Percentiles rank a stretch among this genome's conserved stretches.
Evolutionary conservation across 2,329 filamentous ascomycete species (phyloP).

Genomic region (Nothophaeocryptopus gaeumannii): DNA sequence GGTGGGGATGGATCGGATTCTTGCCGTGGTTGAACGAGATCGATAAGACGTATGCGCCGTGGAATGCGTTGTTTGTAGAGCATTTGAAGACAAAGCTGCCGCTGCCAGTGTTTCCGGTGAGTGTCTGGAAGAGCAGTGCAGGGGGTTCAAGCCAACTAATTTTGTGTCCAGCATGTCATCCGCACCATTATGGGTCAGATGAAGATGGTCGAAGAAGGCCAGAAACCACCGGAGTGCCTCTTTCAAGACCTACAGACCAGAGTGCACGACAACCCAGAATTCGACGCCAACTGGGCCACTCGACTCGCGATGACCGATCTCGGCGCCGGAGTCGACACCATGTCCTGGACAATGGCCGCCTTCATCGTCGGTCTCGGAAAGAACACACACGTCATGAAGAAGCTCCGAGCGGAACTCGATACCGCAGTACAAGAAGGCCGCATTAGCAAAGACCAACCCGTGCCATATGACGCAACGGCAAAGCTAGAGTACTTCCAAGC

Average conservation of each 20-base stretch:
- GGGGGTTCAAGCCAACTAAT: background rate
- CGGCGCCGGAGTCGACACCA: slow-evolving; percentile 11
- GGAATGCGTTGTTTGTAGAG: background rate
- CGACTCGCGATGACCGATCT: slow-evolving; percentile 4
- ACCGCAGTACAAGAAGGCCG: background rate
- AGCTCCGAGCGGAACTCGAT: slow-evolving; percentile 1
- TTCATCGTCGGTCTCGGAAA: slow-evolving; percentile 2
- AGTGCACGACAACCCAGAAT: background rate
- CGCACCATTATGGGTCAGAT: slow-evolving; percentile 3
- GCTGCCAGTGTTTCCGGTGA: slow-evolving; percentile 5
- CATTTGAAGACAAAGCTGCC: background rate
- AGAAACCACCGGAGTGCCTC: background rate
- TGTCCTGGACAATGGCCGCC: slow-evolving; percentile 12
- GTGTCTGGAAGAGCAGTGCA: background rate
- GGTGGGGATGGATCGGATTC: slow-evolving; percentile 14
- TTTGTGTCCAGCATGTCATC: background rate
- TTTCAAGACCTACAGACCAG: slow-evolving; percentile 1
- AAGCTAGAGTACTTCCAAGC: slow-evolving; percentile 11
- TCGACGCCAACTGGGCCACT: slow-evolving; percentile 6
- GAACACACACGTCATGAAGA: background rate
- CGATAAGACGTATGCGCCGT: slow-evolving; percentile 9
- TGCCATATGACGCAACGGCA: slow-evolving; percentile 1
- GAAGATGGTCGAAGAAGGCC: background rate
- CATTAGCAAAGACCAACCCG: slow-evolving; percentile 1
- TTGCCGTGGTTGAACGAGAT: slow-evolving; percentile 11